Conservation (phyloP, 495 filamentous ascomycete genomes). For the Penicillium cosmopolitanum region DNA sequence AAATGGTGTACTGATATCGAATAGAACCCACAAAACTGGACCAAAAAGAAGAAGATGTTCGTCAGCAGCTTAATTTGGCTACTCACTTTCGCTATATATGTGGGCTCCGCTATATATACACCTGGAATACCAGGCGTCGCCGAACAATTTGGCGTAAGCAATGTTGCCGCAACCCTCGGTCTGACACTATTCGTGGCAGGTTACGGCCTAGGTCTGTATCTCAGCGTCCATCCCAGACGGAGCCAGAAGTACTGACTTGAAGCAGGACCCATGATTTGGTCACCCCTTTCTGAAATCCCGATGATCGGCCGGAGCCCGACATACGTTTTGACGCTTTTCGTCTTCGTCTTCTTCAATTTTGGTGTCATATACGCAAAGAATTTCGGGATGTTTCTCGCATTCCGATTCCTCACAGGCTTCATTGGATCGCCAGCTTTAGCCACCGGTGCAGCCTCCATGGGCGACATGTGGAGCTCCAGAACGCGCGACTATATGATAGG, state of each 20-base stretch:
- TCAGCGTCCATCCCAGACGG: background rate
- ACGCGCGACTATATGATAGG: constrained; percentile 38
- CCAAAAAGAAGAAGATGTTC: constrained; percentile 21
- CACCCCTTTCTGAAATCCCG: constrained; percentile 56
- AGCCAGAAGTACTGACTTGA: background rate
- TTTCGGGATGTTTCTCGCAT: constrained; percentile 55
- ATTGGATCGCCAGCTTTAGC: constrained; percentile 56
- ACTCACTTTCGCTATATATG: constrained; percentile 38
- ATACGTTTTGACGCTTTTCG: constrained; percentile 48
- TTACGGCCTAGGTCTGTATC: constrained; percentile 33
- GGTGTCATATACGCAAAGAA: constrained; percentile 50
- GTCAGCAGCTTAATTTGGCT: constrained; percentile 30
- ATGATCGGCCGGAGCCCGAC: constrained; percentile 52
- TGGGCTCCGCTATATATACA: constrained; percentile 37
- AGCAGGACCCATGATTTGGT: constrained; percentile 47
- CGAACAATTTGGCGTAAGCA: constrained; percentile 48
- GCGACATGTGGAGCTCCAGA: constrained; percentile 37
- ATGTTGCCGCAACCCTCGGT: constrained; percentile 51
- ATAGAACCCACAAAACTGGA: constrained; percentile 58
- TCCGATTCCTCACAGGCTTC: constrained; percentile 59
- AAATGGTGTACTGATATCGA: background rate
- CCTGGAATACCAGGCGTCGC: constrained; percentile 31
- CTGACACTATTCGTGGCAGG: constrained; percentile 56
- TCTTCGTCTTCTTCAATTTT: constrained; percentile 58
- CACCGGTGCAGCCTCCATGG: constrained; percentile 37